Percentiles rank a stretch among this genome's conserved stretches.
phyloP scores from a whole-genome alignment of 345 rosid species.

The Lagerstroemia speciosa region DNA sequence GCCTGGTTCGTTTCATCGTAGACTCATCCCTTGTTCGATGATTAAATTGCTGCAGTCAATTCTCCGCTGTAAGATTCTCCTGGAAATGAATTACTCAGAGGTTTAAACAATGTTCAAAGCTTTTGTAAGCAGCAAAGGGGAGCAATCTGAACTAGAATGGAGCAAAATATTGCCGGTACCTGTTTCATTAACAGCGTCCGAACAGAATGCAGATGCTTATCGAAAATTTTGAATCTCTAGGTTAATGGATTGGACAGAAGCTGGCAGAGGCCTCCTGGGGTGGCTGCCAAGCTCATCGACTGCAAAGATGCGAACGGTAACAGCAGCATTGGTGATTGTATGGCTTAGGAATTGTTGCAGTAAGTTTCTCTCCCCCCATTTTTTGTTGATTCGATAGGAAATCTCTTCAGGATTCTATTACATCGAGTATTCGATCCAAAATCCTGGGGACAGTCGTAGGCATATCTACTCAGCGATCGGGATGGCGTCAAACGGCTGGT shows the following conservation, averaged over 20 bases:
- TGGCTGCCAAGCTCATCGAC: constrained; percentile 63
- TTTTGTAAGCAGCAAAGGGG: not conserved
- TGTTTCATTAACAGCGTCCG: no score
- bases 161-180: not conserved
- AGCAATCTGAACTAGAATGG: not conserved
- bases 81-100: not conserved
- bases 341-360: not conserved
- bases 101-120: not conserved
- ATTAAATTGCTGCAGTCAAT: not conserved
- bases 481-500: constrained; percentile 87
- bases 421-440: constrained; percentile 80
- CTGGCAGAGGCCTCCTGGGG: constrained; percentile 87
- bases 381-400: not conserved
- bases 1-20: constrained; percentile 38
- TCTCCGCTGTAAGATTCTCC: not conserved
- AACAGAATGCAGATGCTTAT: not conserved
- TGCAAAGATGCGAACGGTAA: constrained; percentile 63
- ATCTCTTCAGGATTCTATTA: constrained; percentile 57
- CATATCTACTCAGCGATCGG: constrained; percentile 77
- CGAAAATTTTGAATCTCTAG: constrained; percentile 14
- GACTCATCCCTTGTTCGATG: not conserved
- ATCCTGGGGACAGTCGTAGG: constrained; percentile 67
- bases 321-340: not conserved
- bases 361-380: not conserved
- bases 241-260: constrained; percentile 91